phyloP scores from a whole-genome alignment of 2,329 filamentous ascomycete genomes.

The Aspergillus sp. region DNA sequence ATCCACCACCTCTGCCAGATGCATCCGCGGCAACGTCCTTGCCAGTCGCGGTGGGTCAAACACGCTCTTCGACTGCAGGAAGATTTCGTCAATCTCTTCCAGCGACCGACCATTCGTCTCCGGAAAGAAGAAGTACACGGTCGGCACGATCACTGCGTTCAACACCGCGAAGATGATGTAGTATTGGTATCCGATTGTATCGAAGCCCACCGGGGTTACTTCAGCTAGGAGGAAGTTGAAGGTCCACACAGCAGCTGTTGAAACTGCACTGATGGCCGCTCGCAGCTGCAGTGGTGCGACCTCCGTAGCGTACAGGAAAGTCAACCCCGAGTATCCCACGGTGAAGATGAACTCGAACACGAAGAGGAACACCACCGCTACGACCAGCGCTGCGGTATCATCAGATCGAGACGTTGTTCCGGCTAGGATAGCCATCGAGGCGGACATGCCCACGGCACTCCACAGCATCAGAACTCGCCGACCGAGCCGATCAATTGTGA shows the following conservation, averaged over 20 bases:
- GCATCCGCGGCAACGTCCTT: conserved; percentile 17
- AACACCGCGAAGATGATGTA: conserved; percentile 50
- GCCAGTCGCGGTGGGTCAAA: conserved; percentile 31
- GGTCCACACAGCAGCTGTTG: conserved; percentile 49
- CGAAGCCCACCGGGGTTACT: conserved; percentile 42
- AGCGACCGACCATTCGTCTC: conserved; percentile 43
- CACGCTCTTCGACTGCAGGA: conserved; percentile 33
- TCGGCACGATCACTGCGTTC: conserved; percentile 36
- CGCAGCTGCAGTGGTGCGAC: conserved; percentile 48
- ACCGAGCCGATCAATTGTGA: conserved; percentile 49
- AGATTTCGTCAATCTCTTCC: conserved; percentile 46
- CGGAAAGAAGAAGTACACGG: conserved; percentile 43
- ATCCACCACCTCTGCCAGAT: conserved; percentile 18
- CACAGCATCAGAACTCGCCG: conserved; percentile 39
- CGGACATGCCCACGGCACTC: conserved; percentile 32
- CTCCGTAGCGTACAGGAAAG: conserved; percentile 63
- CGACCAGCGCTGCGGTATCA: conserved; percentile 53
- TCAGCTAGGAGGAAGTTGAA: conserved; percentile 43
- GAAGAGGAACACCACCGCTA: conserved; percentile 59
- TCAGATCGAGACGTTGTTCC: conserved; percentile 50
- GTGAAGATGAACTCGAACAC: conserved; percentile 63
- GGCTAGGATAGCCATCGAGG: conserved; percentile 46
- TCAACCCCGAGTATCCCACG: conserved; percentile 61
- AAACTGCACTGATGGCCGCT: conserved; percentile 58
- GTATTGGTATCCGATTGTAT: conserved; percentile 50